Percentiles rank a stretch among this genome's conserved stretches.
These are phyloP conservation scores for Moricandia arvensis DNA, from an alignment of 345 rosid species.

Conservation along the genomic window DNA sequence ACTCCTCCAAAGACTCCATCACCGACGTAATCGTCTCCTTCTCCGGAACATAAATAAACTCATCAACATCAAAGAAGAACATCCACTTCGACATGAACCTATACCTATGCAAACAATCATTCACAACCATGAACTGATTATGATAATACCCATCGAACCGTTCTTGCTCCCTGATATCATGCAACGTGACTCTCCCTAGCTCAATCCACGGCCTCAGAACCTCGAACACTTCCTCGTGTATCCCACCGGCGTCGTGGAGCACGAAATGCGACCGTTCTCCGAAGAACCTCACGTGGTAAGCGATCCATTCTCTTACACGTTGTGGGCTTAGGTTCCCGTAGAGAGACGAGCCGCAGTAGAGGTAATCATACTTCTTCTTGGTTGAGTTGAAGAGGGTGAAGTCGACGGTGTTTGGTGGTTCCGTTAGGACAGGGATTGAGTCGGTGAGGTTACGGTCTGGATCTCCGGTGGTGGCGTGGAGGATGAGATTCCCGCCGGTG, in stretches of 20 bases:
- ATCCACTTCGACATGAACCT: conserved; percentile 79
- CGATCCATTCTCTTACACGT: conserved; percentile 82
- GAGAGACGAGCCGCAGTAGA: conserved; percentile 84
- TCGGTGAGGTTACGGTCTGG: conserved; percentile 53
- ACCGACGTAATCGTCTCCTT: conserved; percentile 57
- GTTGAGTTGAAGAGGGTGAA: conserved; percentile 34
- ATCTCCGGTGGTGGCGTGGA: conserved; percentile 79
- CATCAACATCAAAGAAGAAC: conserved; percentile 92
- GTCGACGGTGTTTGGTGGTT: conserved; percentile 49
- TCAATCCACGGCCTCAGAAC: conserved; percentile 93
- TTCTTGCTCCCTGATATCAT: conserved; percentile 78
- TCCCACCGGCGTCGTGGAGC: conserved; percentile 86
- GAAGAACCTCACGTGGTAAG: conserved; percentile 72
- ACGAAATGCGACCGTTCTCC: conserved; percentile 80
- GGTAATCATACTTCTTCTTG: conserved; percentile 64
- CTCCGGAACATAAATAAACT: conserved; percentile 60
- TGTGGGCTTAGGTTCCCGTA: conserved; percentile 78
- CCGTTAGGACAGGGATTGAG: conserved; percentile 51
- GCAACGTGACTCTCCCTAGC: conserved; percentile 77
- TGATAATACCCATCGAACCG: conserved; percentile 94
- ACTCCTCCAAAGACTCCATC: conserved; percentile 59
- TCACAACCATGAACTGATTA: conserved; percentile 87
- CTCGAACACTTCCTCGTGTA: conserved; percentile 66
- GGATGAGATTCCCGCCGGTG: conserved; percentile 64
- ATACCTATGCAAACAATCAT: conserved; percentile 88